Evolutionary conservation across 73 alveolate genomes (phyloP).

Genomic region (Durusdinium trenchii): DNA sequence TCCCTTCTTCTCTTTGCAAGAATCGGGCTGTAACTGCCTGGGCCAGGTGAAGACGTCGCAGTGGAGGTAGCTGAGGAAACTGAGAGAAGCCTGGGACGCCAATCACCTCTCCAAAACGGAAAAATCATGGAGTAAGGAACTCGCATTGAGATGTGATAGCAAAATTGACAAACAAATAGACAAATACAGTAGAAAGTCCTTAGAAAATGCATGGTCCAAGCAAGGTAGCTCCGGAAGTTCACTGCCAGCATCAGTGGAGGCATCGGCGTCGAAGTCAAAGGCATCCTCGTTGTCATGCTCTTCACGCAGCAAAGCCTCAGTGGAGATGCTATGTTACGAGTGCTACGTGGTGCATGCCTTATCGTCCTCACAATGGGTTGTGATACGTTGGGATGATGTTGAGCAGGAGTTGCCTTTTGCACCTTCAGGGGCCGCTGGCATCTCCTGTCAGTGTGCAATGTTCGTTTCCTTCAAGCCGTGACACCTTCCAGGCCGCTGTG

Average conservation of each 20-base stretch:
- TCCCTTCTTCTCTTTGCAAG: neutral
- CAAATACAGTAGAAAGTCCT: no score
- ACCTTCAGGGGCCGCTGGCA: no score
- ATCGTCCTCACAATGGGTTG: no score
- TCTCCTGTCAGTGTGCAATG: no score
- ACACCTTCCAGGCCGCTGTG: constrained; percentile 42
- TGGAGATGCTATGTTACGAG: no score
- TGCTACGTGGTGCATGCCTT: no score
- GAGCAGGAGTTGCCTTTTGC: no score
- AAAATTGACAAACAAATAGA: no score
- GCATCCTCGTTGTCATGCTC: neutral
- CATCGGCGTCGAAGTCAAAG: neutral
- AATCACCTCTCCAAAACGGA: neutral
- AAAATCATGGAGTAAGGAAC: neutral
- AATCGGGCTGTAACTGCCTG: constrained; percentile 13
- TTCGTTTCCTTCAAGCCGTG: no score
- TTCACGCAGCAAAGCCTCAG: constrained; percentile 16
- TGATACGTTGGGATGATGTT: no score
- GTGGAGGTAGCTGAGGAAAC: constrained; percentile 38
- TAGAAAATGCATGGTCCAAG: no score
- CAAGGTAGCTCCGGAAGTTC: constrained; percentile 56
- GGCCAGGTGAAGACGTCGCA: neutral
- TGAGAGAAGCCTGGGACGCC: constrained; percentile 54
- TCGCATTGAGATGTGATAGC: no score
- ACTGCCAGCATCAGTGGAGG: constrained; percentile 65